phyloP scores from a whole-genome alignment of 148 eudicot species.

The Fagopyrum tataricum region DNA sequence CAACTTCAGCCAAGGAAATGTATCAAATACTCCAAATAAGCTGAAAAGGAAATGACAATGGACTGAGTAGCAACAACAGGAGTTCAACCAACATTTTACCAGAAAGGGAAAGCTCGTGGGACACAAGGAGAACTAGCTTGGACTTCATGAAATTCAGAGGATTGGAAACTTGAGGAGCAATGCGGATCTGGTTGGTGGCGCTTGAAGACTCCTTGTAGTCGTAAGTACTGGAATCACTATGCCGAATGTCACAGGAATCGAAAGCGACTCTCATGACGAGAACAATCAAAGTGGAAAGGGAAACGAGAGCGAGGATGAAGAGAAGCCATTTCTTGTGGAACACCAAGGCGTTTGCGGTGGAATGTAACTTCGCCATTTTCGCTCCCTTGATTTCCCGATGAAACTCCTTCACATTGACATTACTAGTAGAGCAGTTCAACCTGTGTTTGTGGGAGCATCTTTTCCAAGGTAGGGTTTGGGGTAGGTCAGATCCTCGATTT shows the following conservation, averaged over 20 bases:
- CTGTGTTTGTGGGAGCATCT: not conserved
- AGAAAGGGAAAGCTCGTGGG: slow-evolving; percentile 94
- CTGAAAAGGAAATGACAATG: too few relatives aligned
- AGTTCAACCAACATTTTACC: slow-evolving; percentile 29
- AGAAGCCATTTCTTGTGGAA: slow-evolving; percentile 57
- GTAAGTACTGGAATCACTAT: slow-evolving; percentile 20
- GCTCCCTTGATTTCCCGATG: slow-evolving; percentile 4
- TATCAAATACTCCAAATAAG: too few relatives aligned
- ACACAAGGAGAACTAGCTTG: slow-evolving; percentile 78
- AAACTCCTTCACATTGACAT: not conserved
- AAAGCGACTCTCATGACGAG: slow-evolving; percentile 51
- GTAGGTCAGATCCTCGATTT: slow-evolving; percentile 23
- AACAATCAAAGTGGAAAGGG: slow-evolving; percentile 55
- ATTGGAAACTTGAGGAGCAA: slow-evolving; percentile 12
- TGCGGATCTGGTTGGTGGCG: slow-evolving; percentile 11
- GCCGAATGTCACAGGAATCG: slow-evolving; percentile 37
- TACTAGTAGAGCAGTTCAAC: not conserved
- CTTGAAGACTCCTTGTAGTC: not conserved
- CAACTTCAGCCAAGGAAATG: too few relatives aligned
- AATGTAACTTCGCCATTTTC: slow-evolving; percentile 45
- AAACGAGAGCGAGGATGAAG: slow-evolving; percentile 34
- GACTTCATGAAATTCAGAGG: slow-evolving; percentile 93
- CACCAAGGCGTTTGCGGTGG: slow-evolving; percentile 12
- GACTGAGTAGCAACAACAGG: not conserved
- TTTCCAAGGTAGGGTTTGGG: slow-evolving; percentile 17